These are phyloP conservation scores for Chaetomiaceae sp. DNA, from an alignment of 2,329 filamentous ascomycete species.

Conservation along the genomic window DNA sequence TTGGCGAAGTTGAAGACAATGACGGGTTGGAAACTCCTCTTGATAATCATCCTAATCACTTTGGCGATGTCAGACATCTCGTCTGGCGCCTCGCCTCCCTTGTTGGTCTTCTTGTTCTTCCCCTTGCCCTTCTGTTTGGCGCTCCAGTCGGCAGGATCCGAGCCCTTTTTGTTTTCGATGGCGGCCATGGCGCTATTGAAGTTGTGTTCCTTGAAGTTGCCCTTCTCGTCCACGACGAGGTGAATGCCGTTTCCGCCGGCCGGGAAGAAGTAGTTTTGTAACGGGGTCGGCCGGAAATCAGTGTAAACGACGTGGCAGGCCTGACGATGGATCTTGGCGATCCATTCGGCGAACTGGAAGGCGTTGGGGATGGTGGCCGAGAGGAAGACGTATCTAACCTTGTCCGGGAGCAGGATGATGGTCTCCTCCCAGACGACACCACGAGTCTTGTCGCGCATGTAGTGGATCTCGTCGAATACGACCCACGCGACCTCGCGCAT, in stretches of 20 bases:
- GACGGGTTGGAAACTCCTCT: slow-evolving; percentile 94
- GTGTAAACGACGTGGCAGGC: slow-evolving; percentile 99
- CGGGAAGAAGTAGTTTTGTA: slow-evolving; percentile 98
- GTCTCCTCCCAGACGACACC: slow-evolving; percentile 99
- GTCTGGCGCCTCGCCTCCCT: slow-evolving; percentile 68
- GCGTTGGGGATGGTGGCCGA: slow-evolving; percentile 98
- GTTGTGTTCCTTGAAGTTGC: slow-evolving; percentile 92
- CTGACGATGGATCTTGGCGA: slow-evolving; percentile 94
- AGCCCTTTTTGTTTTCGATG: slow-evolving; percentile 82
- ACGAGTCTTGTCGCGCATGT: slow-evolving; percentile 88
- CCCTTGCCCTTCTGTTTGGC: slow-evolving; percentile 82
- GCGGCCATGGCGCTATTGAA: slow-evolving; percentile 94
- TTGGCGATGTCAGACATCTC: slow-evolving; percentile 83
- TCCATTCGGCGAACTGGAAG: slow-evolving; percentile 99
- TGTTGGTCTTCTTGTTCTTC: slow-evolving; percentile 88
- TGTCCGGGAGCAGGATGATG: slow-evolving; percentile 94
- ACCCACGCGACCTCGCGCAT: slow-evolving; percentile 99
- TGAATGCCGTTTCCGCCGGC: slow-evolving; percentile 89
- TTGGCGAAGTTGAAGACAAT: slow-evolving; percentile 99
- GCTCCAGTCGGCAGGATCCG: slow-evolving; percentile 72
- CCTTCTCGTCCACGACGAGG: slow-evolving; percentile 93
- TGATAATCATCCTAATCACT: slow-evolving; percentile 98
- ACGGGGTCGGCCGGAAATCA: slow-evolving; percentile 91
- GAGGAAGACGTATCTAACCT: slow-evolving; percentile 97
- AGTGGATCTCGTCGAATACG: slow-evolving; percentile 97